Evolutionary conservation across 2,329 filamentous ascomycete species (phyloP).

Genomic region (Penicillium rolfsii): DNA sequence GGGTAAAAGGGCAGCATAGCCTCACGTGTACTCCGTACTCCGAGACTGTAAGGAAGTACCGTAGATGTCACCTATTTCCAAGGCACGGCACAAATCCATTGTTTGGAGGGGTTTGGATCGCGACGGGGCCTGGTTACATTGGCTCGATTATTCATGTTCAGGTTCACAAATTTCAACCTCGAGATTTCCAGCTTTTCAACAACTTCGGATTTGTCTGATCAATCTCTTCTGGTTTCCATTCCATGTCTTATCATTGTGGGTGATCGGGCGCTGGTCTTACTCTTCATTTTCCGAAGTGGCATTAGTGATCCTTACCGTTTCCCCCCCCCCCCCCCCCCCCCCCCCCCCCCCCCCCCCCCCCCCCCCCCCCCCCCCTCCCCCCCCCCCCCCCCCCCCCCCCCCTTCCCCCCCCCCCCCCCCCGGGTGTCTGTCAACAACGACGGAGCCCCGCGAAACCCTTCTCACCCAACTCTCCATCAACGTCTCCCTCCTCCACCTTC

Average conservation of each 20-base stretch:
- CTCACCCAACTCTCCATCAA: slow-evolving; percentile 11
- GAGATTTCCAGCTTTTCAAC: not conserved
- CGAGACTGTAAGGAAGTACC: not conserved
- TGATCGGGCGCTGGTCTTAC: slow-evolving; percentile 15
- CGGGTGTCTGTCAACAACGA: slow-evolving; percentile 30
- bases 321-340: slow-evolving; percentile 14
- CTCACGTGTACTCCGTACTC: slow-evolving; percentile 10
- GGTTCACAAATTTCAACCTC: not conserved
- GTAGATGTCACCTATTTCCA: not conserved
- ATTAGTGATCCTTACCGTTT: slow-evolving; percentile 25
- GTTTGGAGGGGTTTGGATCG: slow-evolving; percentile 1
- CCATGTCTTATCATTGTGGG: not conserved
- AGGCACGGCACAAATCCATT: slow-evolving; percentile 12
- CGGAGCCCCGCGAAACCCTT: slow-evolving; percentile 32
- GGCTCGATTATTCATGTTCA: not conserved
- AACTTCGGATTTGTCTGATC: not conserved
- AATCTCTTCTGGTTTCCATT: not conserved
- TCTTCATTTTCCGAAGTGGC: slow-evolving; percentile 32
- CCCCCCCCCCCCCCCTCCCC: slow-evolving; percentile 15
- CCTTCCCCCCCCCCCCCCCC: slow-evolving; percentile 13
- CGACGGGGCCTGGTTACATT: not conserved
- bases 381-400: slow-evolving; percentile 15
- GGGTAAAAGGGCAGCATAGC: slow-evolving; percentile 9
- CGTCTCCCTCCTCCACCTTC: not conserved
- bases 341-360: slow-evolving; percentile 13